Evolutionary conservation across 177 flowering plant species (phyloP).

Genomic region (Vitis hybrid): DNA sequence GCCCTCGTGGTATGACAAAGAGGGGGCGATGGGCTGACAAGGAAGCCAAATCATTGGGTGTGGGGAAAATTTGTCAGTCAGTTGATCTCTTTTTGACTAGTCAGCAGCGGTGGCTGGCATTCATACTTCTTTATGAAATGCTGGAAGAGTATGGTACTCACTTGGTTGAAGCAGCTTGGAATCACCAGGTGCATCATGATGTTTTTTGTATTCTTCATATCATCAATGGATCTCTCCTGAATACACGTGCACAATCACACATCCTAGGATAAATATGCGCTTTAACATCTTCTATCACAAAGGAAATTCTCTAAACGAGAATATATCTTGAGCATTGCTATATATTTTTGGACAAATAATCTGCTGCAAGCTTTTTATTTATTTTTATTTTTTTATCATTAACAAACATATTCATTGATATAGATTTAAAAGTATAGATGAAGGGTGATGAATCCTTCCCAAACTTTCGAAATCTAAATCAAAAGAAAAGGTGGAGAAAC

Average conservation of each 20-base stretch:
- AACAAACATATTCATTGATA: too few relatives aligned
- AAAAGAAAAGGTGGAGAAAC: too few relatives aligned
- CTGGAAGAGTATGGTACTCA: constrained; percentile 98
- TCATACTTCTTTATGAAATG: constrained; percentile 92
- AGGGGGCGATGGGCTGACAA: constrained; percentile 82
- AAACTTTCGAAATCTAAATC: too few relatives aligned
- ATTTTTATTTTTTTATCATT: too few relatives aligned
- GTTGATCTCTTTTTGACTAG: constrained; percentile 27
- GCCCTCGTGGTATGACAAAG: constrained; percentile 47
- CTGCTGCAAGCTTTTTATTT: too few relatives aligned
- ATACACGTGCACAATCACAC: background rate
- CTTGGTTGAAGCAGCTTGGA: constrained; percentile 99
- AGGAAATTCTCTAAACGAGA: too few relatives aligned
- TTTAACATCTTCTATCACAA: background rate
- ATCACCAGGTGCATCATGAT: constrained; percentile 65
- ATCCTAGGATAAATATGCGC: background rate
- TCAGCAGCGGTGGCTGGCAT: constrained; percentile 77
- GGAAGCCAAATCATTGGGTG: constrained; percentile 90
- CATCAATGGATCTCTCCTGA: background rate
- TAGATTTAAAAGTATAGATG: too few relatives aligned
- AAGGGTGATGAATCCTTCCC: too few relatives aligned
- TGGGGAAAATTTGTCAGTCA: constrained; percentile 41
- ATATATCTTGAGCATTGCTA: too few relatives aligned
- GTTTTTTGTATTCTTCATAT: constrained; percentile 5
- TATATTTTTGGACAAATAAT: too few relatives aligned